Evolutionary conservation across 495 filamentous ascomycete genomes (phyloP), one percentile per base, ranked within the genome.

Genomic region (Neurospora tetraspora): DNA sequence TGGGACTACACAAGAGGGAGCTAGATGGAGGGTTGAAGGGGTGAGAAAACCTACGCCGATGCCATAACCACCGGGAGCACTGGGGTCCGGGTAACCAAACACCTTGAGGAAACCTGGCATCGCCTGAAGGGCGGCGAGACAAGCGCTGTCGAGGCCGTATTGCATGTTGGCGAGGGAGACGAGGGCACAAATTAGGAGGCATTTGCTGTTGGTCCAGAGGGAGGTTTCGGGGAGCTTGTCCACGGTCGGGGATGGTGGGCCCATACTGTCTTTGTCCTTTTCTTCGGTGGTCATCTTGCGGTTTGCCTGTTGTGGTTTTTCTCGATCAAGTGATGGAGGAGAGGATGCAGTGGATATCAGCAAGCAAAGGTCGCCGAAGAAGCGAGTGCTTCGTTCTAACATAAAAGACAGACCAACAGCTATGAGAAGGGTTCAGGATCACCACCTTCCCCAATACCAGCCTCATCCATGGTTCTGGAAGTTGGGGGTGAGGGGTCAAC

Each of bases 111-210:
- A 90, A 2, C 87, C 87, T 12, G 85, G 75, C 88, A 89, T 89
- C 42, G 88, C 88, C 73, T 89, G 87, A 10, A 90, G 80, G 72
- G 87, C 86, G 20, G 85, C 87, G 65, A 90, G 85, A 40, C 87
- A 78, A 16, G 85, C 85, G 71, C 87, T 89, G 74, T 90, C 88
- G 42, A 89, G 77, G 5, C 88, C 87, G 80, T 89, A 90, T 76
- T 90, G 88, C 75, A 77, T 81, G 73, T 82, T 83, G 27, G 81
- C 81, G 47, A 82, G 77, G 16, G 81, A 79, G 43, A 83, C 81
- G 65, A 77, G 76, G 71, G 75, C 76, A 72, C 81, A 83, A 75
- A 82, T 82, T 16, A 80, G 61, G 61, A 83, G 69, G 31, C 81
- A 83, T 78, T 82, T 83, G 40, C 80, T 70, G 69, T 83, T 83